These are phyloP conservation scores for Lomentospora prolificans DNA, from an alignment of 2,329 filamentous ascomycete species.

Conservation along the genomic window DNA sequence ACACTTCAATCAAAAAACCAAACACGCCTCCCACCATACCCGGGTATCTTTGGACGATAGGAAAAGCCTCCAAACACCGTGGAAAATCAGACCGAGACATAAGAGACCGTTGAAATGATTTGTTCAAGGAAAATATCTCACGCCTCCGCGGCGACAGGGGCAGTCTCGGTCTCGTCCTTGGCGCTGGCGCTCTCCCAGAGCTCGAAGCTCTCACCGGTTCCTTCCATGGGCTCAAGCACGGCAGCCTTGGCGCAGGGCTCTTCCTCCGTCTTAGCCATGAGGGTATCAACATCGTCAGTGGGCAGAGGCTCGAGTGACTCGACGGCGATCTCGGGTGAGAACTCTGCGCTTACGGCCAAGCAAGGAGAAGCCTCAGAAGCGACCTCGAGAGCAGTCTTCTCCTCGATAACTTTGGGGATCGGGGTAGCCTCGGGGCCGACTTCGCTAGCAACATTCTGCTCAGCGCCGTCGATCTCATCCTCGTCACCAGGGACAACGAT, in stretches of 20 bases:
- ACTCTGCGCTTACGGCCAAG: not conserved
- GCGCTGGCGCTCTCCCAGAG: slow-evolving; percentile 63
- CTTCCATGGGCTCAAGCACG: slow-evolving; percentile 45
- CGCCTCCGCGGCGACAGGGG: not conserved
- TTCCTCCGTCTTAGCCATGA: slow-evolving; percentile 23
- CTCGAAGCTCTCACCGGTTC: slow-evolving; percentile 51
- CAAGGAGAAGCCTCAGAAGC: not conserved
- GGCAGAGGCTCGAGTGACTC: slow-evolving; percentile 12
- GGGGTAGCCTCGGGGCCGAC: too few species aligned
- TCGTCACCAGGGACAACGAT: slow-evolving; percentile 55
- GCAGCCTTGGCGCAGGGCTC: slow-evolving; percentile 26
- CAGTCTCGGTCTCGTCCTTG: slow-evolving; percentile 42
- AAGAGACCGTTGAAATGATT: too few species aligned
- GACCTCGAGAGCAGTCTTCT: not conserved
- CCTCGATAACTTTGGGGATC: not conserved
- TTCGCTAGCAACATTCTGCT: not conserved
- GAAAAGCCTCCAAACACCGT: not conserved
- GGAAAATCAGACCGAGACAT: not conserved
- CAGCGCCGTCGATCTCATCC: slow-evolving; percentile 25
- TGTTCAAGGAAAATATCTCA: not conserved
- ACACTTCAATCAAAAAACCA: too few species aligned
- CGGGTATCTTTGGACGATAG: not conserved
- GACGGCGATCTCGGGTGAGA: slow-evolving; percentile 14
- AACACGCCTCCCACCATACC: too few species aligned
- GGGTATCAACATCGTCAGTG: slow-evolving; percentile 22